phyloP scores from a whole-genome alignment of 1,139 yeast genomes.

The Blastobotrys malaysiensis region DNA sequence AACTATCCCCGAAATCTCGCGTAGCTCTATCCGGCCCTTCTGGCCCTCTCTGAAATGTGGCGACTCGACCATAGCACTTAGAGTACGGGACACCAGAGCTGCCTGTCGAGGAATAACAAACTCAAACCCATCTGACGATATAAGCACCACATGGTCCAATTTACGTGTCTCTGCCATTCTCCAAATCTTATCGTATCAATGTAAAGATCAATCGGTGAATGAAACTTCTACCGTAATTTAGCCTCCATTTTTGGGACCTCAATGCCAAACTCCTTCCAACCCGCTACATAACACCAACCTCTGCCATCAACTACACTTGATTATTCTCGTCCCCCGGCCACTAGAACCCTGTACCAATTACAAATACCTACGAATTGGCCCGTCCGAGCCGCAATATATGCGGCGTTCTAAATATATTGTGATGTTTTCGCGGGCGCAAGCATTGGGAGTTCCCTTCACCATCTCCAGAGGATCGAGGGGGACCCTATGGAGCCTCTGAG shows the following conservation, averaged over 20 bases:
- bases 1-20: conserved; percentile 66
- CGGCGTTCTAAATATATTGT: not conserved
- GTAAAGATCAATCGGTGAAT: no score
- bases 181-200: not conserved
- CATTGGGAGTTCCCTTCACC: not conserved
- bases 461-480: no score
- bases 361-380: not conserved
- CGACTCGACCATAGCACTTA: conserved; percentile 57
- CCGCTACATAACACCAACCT: no score
- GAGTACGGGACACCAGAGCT: conserved; percentile 78
- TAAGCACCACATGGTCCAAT: conserved; percentile 52
- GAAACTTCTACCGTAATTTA: no score
- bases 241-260: no score
- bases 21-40: conserved; percentile 44
- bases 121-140: conserved; percentile 68
- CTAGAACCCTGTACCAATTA: no score
- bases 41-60: conserved; percentile 46
- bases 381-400: not conserved
- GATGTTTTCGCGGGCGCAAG: not conserved
- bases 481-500: not conserved
- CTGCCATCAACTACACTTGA: no score
- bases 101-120: conserved; percentile 67
- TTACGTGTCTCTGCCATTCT: conserved; percentile 1
- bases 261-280: no score
- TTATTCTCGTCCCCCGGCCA: no score